Percentiles rank a stretch among this genome's conserved stretches.
Evolutionary conservation across 805 yeast species (phyloP).

Genomic region (Scheffersomyces coipomensis): DNA sequence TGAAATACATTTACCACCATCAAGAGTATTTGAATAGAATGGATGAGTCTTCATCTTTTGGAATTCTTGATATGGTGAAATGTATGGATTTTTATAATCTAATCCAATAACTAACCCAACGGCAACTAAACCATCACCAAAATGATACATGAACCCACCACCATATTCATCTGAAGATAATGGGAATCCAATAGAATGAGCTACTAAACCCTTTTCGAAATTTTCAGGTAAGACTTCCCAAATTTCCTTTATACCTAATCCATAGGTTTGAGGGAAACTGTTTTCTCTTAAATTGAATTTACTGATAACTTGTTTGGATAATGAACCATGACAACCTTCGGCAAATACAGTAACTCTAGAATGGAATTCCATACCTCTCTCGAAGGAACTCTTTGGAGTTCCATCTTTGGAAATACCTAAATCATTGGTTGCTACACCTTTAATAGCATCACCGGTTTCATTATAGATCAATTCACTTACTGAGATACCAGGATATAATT

Average conservation of each 20-base stretch:
- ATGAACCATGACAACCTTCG: slow-evolving; percentile 98
- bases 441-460: slow-evolving; percentile 54
- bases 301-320: slow-evolving; percentile 72
- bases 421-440: slow-evolving; percentile 93
- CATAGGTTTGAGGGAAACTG: slow-evolving; percentile 82
- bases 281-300: slow-evolving; percentile 67
- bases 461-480: slow-evolving; percentile 73
- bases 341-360: slow-evolving; percentile 87
- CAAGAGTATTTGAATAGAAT: slow-evolving; percentile 65
- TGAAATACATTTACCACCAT: slow-evolving; percentile 89
- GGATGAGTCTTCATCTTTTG: slow-evolving; percentile 94
- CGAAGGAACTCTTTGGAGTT: slow-evolving; percentile 76
- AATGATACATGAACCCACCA: slow-evolving; percentile 96
- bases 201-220: slow-evolving; percentile 75
- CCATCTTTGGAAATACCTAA: slow-evolving; percentile 81
- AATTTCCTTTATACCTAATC: slow-evolving; percentile 92
- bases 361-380: slow-evolving; percentile 96
- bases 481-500: slow-evolving; percentile 85
- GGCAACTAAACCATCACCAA: slow-evolving; percentile 88
- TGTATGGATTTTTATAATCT: slow-evolving; percentile 92
- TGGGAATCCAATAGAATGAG: slow-evolving; percentile 91
- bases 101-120: slow-evolving; percentile 94
- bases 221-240: slow-evolving; percentile 91
- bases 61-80: slow-evolving; percentile 94
- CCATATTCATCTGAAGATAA: slow-evolving; percentile 75